Conservation (phyloP, 495 filamentous ascomycete genomes). For the Penicillium canescens region DNA sequence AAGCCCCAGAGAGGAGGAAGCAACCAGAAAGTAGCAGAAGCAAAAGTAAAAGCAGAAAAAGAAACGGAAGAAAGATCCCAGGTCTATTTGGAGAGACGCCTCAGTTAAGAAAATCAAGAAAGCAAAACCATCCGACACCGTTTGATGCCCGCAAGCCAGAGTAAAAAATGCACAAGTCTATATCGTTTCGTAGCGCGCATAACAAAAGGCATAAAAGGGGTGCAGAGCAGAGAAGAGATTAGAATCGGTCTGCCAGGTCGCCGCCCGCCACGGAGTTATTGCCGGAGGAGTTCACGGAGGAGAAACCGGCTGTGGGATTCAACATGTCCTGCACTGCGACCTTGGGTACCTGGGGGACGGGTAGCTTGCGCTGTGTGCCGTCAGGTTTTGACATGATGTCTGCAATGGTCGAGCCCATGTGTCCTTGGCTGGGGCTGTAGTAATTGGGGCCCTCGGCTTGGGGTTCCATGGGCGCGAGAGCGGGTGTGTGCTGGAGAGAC, state of each 20-base stretch:
- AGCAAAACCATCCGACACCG: slow-evolving; percentile 29
- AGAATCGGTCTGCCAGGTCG: slow-evolving; percentile 44
- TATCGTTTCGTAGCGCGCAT: slow-evolving; percentile 47
- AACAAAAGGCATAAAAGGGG: slow-evolving; percentile 23
- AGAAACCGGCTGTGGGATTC: slow-evolving; percentile 62
- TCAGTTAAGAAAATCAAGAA: slow-evolving; percentile 24
- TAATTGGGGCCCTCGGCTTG: slow-evolving; percentile 57
- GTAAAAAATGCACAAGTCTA: slow-evolving; percentile 49
- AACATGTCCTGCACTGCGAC: slow-evolving; percentile 87
- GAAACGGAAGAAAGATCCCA: slow-evolving; percentile 25
- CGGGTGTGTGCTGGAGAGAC: slow-evolving; percentile 83
- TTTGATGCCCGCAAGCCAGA: slow-evolving; percentile 30
- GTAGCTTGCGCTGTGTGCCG: slow-evolving; percentile 88
- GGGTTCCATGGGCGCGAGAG: slow-evolving; percentile 90
- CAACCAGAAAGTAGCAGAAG: slow-evolving; percentile 15
- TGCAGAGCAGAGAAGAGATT: slow-evolving; percentile 9
- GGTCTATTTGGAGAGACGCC: slow-evolving; percentile 40
- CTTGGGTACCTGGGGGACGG: slow-evolving; percentile 84
- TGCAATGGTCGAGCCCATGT: slow-evolving; percentile 73
- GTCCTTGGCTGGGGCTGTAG: slow-evolving; percentile 52
- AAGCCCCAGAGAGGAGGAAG: slow-evolving; percentile 3
- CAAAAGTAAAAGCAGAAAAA: slow-evolving; percentile 11
- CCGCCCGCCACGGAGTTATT: slow-evolving; percentile 49
- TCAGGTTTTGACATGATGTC: slow-evolving; percentile 91
- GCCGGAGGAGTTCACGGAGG: slow-evolving; percentile 53